These are phyloP conservation scores for Flaveria sonorensis DNA, from an alignment of 129 eudicot genomes.

Conservation along the genomic window DNA sequence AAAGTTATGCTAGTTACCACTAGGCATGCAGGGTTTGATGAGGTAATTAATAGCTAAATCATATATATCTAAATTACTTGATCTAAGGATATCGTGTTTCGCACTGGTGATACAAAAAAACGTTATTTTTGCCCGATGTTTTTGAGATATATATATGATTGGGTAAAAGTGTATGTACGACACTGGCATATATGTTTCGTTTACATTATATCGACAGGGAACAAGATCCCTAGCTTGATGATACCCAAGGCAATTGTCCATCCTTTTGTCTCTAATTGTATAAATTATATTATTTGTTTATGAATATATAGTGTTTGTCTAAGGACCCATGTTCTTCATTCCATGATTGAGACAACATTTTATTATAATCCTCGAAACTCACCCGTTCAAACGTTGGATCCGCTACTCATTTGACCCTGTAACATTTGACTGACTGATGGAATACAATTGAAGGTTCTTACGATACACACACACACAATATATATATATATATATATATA, in stretches of 20 bases:
- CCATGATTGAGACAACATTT: constrained; percentile 41
- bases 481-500: too few species aligned
- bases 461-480: too few species aligned
- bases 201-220: constrained; percentile 37
- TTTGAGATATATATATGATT: constrained; percentile 30
- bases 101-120: constrained; percentile 25
- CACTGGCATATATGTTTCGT: constrained; percentile 15
- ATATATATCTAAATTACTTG: constrained; percentile 24
- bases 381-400: constrained; percentile 32
- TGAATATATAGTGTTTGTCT: constrained; percentile 29
- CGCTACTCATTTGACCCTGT: too few species aligned
- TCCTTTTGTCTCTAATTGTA: constrained; percentile 38
- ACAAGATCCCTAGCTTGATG: constrained; percentile 46
- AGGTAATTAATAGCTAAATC: constrained; percentile 16
- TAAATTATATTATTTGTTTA: constrained; percentile 8
- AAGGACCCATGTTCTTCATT: constrained; percentile 40
- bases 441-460: too few species aligned
- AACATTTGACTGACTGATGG: too few species aligned
- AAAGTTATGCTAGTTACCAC: not conserved
- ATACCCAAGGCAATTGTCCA: constrained; percentile 47
- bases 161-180: constrained; percentile 33
- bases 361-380: constrained; percentile 32
- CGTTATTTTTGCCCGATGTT: constrained; percentile 23
- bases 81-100: constrained; percentile 37
- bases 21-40: constrained; percentile 12